These are phyloP conservation scores for Pulicaria dysenterica DNA, from an alignment of 129 eudicot genomes.

Conservation along the genomic window DNA sequence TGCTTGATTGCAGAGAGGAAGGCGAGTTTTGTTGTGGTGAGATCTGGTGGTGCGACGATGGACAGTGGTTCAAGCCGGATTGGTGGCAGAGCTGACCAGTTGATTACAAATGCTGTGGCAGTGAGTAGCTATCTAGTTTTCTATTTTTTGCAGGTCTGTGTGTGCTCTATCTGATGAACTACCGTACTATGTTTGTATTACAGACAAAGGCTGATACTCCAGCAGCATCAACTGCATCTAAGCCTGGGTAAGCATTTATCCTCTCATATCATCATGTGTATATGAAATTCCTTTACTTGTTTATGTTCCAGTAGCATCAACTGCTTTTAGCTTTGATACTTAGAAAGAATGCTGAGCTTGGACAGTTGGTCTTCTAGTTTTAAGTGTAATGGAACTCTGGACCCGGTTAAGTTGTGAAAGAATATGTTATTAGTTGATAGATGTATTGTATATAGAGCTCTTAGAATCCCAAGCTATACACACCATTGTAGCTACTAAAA, in stretches of 20 bases:
- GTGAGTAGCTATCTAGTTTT: slow-evolving; percentile 40
- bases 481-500: not conserved
- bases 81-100: slow-evolving; percentile 39
- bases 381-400: slow-evolving; percentile 4
- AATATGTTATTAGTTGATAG: slow-evolving; percentile 1
- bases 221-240: slow-evolving; percentile 42
- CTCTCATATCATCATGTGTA: not conserved
- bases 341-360: not conserved
- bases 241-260: slow-evolving; percentile 47
- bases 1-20: slow-evolving; percentile 49
- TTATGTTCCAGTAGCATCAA: too few species aligned
- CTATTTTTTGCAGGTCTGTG: not conserved
- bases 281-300: slow-evolving; percentile 11
- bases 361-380: not conserved
- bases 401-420: not conserved
- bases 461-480: not conserved
- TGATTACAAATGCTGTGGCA: slow-evolving; percentile 70
- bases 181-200: slow-evolving; percentile 21
- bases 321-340: slow-evolving; percentile 11
- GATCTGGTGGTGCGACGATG: slow-evolving; percentile 45
- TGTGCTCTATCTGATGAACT: slow-evolving; percentile 11
- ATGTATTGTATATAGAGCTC: slow-evolving; percentile 1
- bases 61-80: slow-evolving; percentile 22
- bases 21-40: slow-evolving; percentile 41
- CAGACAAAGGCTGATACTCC: slow-evolving; percentile 48